Conservation (phyloP, 176 grass and related monocot species). For the Lolium multiflorum region DNA sequence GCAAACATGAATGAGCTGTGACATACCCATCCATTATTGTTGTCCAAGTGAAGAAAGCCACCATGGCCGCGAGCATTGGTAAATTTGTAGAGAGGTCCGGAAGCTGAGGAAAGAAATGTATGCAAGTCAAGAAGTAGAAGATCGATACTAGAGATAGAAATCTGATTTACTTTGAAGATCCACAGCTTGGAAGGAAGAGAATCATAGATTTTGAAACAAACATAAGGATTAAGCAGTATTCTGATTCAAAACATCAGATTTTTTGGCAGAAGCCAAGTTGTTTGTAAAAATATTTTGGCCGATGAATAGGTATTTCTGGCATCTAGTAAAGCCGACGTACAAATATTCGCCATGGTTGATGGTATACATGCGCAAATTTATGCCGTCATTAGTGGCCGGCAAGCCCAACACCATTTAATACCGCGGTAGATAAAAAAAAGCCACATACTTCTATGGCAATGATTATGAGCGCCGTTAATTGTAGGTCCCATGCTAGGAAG, state of each 20-base stretch:
- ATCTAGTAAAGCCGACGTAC: too few relatives aligned
- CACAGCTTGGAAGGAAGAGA: background rate
- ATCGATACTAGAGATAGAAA: background rate
- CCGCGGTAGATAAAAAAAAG: too few relatives aligned
- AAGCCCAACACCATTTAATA: too few relatives aligned
- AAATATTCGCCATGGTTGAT: too few relatives aligned
- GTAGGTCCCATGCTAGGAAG: too few relatives aligned
- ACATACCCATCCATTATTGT: slow-evolving; percentile 57
- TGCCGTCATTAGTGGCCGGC: too few relatives aligned
- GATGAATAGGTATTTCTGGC: too few relatives aligned
- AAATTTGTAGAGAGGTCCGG: slow-evolving; percentile 85
- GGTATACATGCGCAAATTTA: too few relatives aligned
- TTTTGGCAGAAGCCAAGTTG: too few relatives aligned
- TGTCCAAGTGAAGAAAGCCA: slow-evolving; percentile 91
- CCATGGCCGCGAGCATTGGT: slow-evolving; percentile 80
- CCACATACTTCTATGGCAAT: too few relatives aligned
- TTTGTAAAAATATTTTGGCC: too few relatives aligned
- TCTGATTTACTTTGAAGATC: slow-evolving; percentile 10
- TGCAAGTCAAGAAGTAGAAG: slow-evolving; percentile 10
- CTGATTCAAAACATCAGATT: background rate
- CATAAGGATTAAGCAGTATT: background rate
- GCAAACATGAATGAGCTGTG: slow-evolving; percentile 3
- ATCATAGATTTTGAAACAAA: background rate
- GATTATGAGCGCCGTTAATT: too few relatives aligned
- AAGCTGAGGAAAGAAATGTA: slow-evolving; percentile 51